Conservation (phyloP, 108 stramenopile genomes). For the Mediolabrus comicus region DNA sequence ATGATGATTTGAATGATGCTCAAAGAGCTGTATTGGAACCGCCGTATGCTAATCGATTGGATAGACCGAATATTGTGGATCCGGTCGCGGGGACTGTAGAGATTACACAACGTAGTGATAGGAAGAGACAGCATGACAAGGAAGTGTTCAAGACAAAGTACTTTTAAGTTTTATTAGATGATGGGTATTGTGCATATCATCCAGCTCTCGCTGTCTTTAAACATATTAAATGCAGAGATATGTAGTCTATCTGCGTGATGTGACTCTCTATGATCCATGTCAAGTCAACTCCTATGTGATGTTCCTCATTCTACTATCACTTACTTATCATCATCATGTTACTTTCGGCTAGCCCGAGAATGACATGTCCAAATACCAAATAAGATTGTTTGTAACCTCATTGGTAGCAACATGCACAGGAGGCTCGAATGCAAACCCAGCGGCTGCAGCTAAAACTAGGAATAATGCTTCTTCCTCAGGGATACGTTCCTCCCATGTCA, state of each 20-base stretch:
- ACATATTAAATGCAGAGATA: too few relatives aligned
- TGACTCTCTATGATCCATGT: too few relatives aligned
- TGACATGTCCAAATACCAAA: not conserved
- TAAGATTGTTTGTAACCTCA: not conserved
- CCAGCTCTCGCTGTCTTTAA: too few relatives aligned
- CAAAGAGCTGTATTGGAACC: slow-evolving; percentile 87
- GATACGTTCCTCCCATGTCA: not conserved
- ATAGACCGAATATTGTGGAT: slow-evolving; percentile 79
- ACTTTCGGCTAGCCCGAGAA: too few relatives aligned
- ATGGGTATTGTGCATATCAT: not conserved
- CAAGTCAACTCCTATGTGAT: too few relatives aligned
- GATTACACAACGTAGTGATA: slow-evolving; percentile 65
- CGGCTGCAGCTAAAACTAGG: not conserved
- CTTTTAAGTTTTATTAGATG: slow-evolving; percentile 62
- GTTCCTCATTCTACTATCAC: too few relatives aligned
- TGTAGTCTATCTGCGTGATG: too few relatives aligned
- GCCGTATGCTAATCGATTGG: slow-evolving; percentile 87
- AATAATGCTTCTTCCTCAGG: not conserved
- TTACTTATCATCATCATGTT: too few relatives aligned
- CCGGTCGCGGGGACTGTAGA: slow-evolving; percentile 61
- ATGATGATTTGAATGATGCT: slow-evolving; percentile 76
- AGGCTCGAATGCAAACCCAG: not conserved
- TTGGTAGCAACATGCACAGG: not conserved
- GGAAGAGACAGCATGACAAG: slow-evolving; percentile 82
- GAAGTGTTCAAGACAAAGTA: slow-evolving; percentile 89